Evolutionary conservation across 2,329 filamentous ascomycete species (phyloP).

Genomic region (Elsinoe perseae): DNA sequence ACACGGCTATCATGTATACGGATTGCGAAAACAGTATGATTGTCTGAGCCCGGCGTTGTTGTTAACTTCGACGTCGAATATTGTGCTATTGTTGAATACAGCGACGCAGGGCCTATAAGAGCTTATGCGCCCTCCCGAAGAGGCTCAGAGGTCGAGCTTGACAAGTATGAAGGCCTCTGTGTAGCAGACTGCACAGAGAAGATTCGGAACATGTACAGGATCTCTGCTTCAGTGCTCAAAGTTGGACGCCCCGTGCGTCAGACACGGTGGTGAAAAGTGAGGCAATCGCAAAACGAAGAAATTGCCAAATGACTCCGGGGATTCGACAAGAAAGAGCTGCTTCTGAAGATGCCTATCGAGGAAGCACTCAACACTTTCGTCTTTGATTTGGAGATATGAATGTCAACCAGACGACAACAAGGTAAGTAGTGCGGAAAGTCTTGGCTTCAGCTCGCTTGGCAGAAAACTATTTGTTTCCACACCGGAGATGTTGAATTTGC

Average conservation of each 20-base stretch:
- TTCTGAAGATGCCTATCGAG: no score
- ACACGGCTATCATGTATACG: background rate
- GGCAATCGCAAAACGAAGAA: no score
- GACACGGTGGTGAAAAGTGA: no score
- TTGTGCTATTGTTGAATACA: background rate
- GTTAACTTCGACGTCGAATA: background rate
- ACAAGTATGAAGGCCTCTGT: background rate
- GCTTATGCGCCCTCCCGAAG: background rate
- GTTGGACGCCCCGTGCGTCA: no score
- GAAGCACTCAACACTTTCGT: background rate
- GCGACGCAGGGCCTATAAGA: background rate
- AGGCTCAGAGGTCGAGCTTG: background rate
- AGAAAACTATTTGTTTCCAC: background rate
- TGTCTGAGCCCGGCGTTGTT: background rate
- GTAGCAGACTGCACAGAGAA: background rate
- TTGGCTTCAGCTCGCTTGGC: background rate
- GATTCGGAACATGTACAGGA: background rate
- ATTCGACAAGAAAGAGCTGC: no score
- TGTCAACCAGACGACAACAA: no score
- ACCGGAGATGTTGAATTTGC: background rate
- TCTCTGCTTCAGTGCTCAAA: no score
- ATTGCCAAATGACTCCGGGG: no score
- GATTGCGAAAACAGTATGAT: background rate
- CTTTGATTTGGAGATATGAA: background rate
- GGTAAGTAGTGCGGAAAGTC: background rate